Evolutionary conservation across 1,284 basidiomycete species (phyloP).

Genomic region (Mycena citricolor): DNA sequence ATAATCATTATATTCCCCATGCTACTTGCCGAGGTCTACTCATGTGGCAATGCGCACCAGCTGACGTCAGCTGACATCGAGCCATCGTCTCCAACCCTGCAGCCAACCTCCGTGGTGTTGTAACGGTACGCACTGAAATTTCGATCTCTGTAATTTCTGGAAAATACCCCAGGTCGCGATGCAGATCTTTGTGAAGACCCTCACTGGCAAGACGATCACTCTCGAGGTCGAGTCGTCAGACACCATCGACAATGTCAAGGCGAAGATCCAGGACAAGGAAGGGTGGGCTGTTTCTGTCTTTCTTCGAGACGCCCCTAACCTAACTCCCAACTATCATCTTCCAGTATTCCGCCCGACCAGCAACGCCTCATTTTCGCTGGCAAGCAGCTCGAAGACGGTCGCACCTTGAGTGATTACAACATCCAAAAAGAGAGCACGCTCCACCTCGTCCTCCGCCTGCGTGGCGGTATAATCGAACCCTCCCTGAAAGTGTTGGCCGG

Average conservation of each 20-base stretch:
- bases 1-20: no score
- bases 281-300: constrained; percentile 50
- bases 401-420: constrained; percentile 94
- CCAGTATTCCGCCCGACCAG: constrained; percentile 88
- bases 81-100: no score
- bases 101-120: no score
- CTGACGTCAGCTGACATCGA: no score
- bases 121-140: no score
- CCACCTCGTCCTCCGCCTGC: constrained; percentile 75
- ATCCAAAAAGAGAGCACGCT: constrained; percentile 99
- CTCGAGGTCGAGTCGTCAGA: constrained; percentile 97
- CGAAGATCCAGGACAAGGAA: constrained; percentile 92
- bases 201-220: constrained; percentile 98
- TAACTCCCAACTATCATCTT: background rate
- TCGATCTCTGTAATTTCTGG: no score
- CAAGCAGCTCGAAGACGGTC: constrained; percentile 96
- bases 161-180: no score
- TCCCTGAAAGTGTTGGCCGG: constrained; percentile 95
- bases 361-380: constrained; percentile 94
- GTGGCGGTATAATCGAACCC: constrained; percentile 98
- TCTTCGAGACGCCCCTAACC: background rate
- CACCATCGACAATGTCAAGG: constrained; percentile 93
- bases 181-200: constrained; percentile 28
- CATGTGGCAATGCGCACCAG: no score
- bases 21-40: no score